These are phyloP conservation scores for Grigorovia transvaalensis DNA, from an alignment of 805 yeast species.

Conservation along the genomic window DNA sequence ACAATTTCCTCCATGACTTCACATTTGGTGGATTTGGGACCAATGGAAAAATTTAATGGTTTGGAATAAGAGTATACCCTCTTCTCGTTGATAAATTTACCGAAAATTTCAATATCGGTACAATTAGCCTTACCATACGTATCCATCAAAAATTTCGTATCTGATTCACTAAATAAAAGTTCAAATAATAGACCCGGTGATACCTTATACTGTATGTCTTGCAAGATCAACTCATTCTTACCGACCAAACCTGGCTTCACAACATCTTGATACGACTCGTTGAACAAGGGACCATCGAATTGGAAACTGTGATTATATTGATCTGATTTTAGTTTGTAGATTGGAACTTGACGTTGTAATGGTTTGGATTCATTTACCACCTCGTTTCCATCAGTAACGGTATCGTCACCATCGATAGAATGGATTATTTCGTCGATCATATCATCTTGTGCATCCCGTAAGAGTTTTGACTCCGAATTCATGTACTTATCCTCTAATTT, in stretches of 20 bases:
- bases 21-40: conserved; percentile 87
- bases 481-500: background rate
- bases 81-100: conserved; percentile 3
- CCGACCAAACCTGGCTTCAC: background rate
- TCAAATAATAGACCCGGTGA: conserved; percentile 72
- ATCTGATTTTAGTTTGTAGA: conserved; percentile 9
- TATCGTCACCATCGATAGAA: conserved; percentile 18
- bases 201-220: conserved; percentile 45
- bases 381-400: background rate
- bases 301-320: conserved; percentile 10
- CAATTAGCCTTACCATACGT: background rate
- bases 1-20: conserved; percentile 50
- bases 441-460: background rate
- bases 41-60: conserved; percentile 70
- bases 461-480: background rate
- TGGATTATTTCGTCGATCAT: conserved; percentile 28
- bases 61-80: conserved; percentile 60
- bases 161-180: conserved; percentile 57
- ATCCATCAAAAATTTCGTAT: conserved; percentile 6
- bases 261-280: background rate
- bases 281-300: conserved; percentile 45
- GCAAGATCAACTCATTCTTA: conserved; percentile 42
- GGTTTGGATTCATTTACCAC: background rate
- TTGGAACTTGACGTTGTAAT: conserved; percentile 6
- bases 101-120: background rate